Conservation (phyloP, 129 eudicot genomes). For the Scalesia atractyloides region DNA sequence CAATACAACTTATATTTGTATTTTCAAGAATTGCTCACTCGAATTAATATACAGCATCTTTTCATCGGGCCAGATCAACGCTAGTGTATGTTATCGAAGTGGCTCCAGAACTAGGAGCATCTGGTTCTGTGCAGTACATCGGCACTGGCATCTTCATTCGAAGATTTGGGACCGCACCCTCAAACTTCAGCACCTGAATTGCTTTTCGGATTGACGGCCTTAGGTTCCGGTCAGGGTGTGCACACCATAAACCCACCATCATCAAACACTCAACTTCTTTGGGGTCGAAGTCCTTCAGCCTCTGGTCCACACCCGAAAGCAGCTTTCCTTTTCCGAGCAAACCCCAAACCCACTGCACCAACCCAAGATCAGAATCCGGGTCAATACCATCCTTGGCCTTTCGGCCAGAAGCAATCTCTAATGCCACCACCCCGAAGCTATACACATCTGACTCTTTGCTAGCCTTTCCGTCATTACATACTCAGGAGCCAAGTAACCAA, state of each 20-base stretch:
- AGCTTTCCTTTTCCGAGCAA: conserved; percentile 40
- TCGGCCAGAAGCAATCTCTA: background rate
- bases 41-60: no score
- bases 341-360: conserved; percentile 54
- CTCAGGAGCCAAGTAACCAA: conserved; percentile 68
- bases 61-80: conserved; percentile 21
- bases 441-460: conserved; percentile 38
- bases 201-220: conserved; percentile 62
- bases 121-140: conserved; percentile 8
- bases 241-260: conserved; percentile 14
- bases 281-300: conserved; percentile 22
- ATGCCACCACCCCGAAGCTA: no score
- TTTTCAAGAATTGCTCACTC: no score
- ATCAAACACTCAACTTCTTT: conserved; percentile 47
- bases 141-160: no score
- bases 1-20: background rate
- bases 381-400: conserved; percentile 15
- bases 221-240: conserved; percentile 49
- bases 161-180: no score
- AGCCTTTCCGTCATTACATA: conserved; percentile 48
- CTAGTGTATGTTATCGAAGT: conserved; percentile 29
- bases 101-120: conserved; percentile 23
- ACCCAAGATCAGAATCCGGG: conserved; percentile 29
- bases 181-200: conserved; percentile 17
- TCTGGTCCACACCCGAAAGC: conserved; percentile 17